Evolutionary conservation across 495 filamentous ascomycete species (phyloP).

Genomic region (Penicillium chermesinum): DNA sequence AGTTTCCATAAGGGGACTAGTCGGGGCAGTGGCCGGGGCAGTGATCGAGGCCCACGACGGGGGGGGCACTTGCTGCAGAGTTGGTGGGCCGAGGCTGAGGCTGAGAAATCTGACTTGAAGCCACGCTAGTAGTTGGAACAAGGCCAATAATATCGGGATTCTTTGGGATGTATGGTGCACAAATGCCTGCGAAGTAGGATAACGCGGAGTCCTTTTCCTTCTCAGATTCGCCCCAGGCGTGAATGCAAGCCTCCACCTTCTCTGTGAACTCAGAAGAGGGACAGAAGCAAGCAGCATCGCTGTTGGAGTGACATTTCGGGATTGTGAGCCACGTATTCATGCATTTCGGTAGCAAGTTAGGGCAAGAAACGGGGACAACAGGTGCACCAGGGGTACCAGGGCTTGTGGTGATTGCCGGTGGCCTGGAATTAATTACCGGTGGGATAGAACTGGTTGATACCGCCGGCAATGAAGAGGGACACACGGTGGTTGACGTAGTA

Average conservation of each 20-base stretch:
- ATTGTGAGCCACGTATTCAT: constrained; percentile 85
- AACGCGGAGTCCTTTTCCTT: constrained; percentile 62
- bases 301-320: constrained; percentile 77
- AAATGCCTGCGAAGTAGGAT: constrained; percentile 85
- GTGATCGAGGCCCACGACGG: background rate
- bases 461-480: constrained; percentile 36
- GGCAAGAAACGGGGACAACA: constrained; percentile 41
- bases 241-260: constrained; percentile 75
- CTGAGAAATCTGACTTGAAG: background rate
- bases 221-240: constrained; percentile 63
- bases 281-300: constrained; percentile 82
- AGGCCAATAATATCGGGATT: constrained; percentile 83
- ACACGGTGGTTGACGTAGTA: constrained; percentile 52
- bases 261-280: constrained; percentile 66
- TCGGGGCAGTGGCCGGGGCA: constrained; percentile 22
- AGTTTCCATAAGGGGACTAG: constrained; percentile 10
- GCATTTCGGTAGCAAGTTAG: constrained; percentile 75
- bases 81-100: too few relatives aligned
- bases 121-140: constrained; percentile 38
- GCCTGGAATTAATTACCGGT: background rate
- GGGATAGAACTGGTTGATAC: constrained; percentile 10
- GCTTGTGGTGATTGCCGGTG: constrained; percentile 25
- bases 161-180: constrained; percentile 61
- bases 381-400: constrained; percentile 3
- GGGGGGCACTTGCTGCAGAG: constrained; percentile 18